A percentile compares a stretch with the other conserved stretches of the same genome.
Evolutionary conservation across 805 yeast genomes (phyloP).

Genomic region (Starmerella stigmatis): DNA sequence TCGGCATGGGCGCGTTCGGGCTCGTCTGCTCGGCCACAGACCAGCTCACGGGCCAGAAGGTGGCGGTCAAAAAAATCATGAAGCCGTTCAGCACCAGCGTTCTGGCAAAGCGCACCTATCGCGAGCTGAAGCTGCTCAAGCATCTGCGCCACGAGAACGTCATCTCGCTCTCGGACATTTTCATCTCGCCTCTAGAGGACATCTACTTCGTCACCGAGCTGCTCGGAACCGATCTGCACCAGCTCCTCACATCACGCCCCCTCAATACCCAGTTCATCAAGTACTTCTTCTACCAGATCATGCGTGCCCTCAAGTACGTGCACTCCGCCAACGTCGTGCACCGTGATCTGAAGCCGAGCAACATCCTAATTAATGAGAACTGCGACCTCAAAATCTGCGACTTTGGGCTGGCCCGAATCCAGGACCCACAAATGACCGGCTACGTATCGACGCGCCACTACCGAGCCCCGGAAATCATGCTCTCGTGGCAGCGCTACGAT

Average conservation of each 20-base stretch:
- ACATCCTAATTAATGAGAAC: conserved; percentile 76
- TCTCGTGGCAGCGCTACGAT: conserved; percentile 96
- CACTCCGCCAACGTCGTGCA: conserved; percentile 90
- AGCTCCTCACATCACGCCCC: conserved; percentile 84
- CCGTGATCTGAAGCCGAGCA: conserved; percentile 72
- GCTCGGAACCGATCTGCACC: conserved; percentile 92
- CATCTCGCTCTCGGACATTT: conserved; percentile 85
- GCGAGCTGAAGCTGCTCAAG: conserved; percentile 87
- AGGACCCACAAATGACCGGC: conserved; percentile 98
- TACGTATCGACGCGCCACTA: conserved; percentile 92
- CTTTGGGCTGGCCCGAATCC: conserved; percentile 91
- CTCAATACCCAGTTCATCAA: conserved; percentile 93
- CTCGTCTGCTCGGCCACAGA: conserved; percentile 94
- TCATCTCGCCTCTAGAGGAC: conserved; percentile 88
- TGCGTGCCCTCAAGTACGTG: conserved; percentile 76
- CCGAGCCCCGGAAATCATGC: conserved; percentile 97
- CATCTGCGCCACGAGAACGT: conserved; percentile 91
- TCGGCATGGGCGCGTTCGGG: conserved; percentile 99
- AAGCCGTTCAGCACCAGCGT: conserved; percentile 93
- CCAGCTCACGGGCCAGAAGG: conserved; percentile 79
- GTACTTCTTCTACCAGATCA: conserved; percentile 88
- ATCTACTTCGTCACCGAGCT: conserved; percentile 91
- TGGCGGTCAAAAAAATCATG: conserved; percentile 96
- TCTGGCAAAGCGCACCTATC: conserved; percentile 88
- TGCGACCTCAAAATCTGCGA: conserved; percentile 88